Evolutionary conservation across 2,329 filamentous ascomycete species (phyloP), one percentile per base, ranked within the genome.

Genomic region (Chaetothyriales sp.): DNA sequence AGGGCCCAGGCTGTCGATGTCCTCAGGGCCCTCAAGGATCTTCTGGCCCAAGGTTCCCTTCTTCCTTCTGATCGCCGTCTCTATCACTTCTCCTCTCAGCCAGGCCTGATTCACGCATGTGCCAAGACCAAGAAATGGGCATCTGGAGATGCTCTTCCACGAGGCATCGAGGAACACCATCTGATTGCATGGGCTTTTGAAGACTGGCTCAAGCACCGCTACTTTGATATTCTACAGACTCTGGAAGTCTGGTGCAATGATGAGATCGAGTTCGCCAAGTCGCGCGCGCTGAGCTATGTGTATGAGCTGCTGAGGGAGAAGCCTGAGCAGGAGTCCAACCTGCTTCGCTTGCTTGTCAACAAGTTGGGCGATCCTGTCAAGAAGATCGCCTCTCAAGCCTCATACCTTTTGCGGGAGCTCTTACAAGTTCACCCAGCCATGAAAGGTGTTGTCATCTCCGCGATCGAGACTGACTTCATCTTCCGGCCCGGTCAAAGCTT

Each of bases 341-440:
- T 98, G 55, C 73, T 98, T 54, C 81, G 90, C 49, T 73, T 98
- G 51, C 71, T 98, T 52, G 87, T 98, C 59, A 96, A 96, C 73
- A 98, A 98, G 68, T 78, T 98, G 22, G 90, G 93, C 60, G 92
- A 98, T 64, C 86, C 84, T 44, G 87, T 94, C 58, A 88, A 88
- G 65, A 98, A 96, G 68, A 93, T 98, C 61, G 83, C 92, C 1
- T 98, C 92, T 3, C 80, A 89, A 53, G 84, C 90, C 1, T 96
- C 92, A 0, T 94, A 95, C 66, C 76, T 96, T 44, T 73, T 98
- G n/a, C 74, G 98, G 49, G 92, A 98, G 64, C 74, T 98, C 6
- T 80, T 95, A 62, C 84, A 82, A 53, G 80, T 83, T 0, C 92
- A 98, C 65, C 92, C 92, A 0, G 76, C 86, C 50, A 98, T 98